Conservation (phyloP, 2,329 filamentous ascomycete species). For the Seiridium unicorne region DNA sequence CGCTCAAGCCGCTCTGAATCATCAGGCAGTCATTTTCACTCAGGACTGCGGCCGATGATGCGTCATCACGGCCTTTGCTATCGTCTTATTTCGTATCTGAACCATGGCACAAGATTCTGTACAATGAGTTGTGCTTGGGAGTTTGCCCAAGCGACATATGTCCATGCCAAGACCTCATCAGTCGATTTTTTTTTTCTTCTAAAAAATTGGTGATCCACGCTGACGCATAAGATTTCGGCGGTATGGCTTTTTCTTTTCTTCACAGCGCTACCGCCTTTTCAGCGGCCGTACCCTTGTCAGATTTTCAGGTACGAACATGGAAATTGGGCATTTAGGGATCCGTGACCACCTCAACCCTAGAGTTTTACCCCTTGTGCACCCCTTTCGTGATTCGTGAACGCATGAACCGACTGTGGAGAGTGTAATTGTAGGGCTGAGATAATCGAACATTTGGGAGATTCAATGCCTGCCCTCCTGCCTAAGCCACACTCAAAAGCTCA, state of each 20-base stretch:
- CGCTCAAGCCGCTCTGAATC: constrained; percentile 2
- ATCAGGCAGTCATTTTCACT: constrained; percentile 6
- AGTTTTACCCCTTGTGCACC: background rate
- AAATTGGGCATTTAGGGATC: background rate
- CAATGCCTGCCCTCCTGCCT: background rate
- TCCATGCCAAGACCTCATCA: background rate
- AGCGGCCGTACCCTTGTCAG: background rate
- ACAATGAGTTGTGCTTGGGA: too few species aligned
- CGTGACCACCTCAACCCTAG: background rate
- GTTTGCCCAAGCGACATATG: too few species aligned
- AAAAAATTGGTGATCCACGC: too few species aligned
- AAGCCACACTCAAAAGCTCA: background rate
- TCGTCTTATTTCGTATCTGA: background rate
- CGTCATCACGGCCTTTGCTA: background rate
- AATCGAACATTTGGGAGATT: background rate
- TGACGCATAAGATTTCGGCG: too few species aligned
- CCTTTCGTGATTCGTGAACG: background rate
- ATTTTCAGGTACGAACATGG: background rate
- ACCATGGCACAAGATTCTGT: background rate
- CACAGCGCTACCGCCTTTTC: too few species aligned
- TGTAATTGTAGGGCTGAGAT: background rate
- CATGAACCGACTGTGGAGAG: background rate
- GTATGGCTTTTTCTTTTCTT: too few species aligned
- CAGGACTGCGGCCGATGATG: background rate
- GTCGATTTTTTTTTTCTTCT: background rate